Evolutionary conservation across 768 basidiomycete genomes (phyloP).

Genomic region (Postia placenta): DNA sequence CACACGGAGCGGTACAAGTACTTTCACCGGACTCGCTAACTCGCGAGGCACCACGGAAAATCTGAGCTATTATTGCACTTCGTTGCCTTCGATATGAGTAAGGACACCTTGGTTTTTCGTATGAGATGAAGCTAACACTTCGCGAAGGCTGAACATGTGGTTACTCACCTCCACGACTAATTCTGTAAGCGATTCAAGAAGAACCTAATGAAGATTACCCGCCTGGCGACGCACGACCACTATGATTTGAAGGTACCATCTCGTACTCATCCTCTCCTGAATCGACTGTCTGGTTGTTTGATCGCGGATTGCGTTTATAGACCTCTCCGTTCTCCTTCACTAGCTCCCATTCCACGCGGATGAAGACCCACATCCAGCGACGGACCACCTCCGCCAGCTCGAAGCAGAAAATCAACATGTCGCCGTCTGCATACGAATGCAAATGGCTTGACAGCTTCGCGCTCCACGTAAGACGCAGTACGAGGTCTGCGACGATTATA

Average conservation of each 20-base stretch:
- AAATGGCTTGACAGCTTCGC: slow-evolving; percentile 86
- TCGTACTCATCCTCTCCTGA: slow-evolving; percentile 16
- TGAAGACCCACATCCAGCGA: slow-evolving; percentile 97
- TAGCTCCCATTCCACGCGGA: slow-evolving; percentile 95
- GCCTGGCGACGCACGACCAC: slow-evolving; percentile 7
- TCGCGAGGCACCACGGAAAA: no score
- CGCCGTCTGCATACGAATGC: slow-evolving; percentile 73
- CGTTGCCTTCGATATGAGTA: neutral
- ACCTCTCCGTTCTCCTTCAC: slow-evolving; percentile 42
- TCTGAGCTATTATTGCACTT: neutral
- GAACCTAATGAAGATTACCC: slow-evolving; percentile 7
- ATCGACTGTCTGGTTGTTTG: neutral
- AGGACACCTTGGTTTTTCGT: neutral
- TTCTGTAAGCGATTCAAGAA: neutral
- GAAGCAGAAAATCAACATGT: slow-evolving; percentile 79
- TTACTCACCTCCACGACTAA: neutral
- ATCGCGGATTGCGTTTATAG: slow-evolving; percentile 5
- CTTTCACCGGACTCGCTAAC: no score
- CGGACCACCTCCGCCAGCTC: slow-evolving; percentile 86
- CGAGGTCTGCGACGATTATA: slow-evolving; percentile 73
- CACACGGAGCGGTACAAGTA: no score
- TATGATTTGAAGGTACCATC: slow-evolving; percentile 11
- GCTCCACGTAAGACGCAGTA: slow-evolving; percentile 91
- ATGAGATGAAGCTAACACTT: neutral
- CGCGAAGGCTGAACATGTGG: neutral